Conservation (phyloP, 257 asterid genomes). For the Plantago elongata region DNA sequence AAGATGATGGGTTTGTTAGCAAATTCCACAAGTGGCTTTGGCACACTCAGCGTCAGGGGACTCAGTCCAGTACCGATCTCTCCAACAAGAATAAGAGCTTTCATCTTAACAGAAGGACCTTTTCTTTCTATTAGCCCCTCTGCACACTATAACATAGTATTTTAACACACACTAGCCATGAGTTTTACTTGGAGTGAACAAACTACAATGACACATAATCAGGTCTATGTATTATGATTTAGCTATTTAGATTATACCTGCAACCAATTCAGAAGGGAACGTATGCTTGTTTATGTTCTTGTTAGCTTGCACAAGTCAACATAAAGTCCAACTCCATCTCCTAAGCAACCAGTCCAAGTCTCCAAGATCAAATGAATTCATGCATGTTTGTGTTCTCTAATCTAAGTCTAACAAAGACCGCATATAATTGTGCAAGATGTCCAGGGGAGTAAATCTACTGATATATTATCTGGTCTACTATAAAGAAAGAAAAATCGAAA, state of each 20-base stretch:
- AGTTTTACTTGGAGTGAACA: too few relatives aligned
- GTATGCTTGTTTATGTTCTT: neutral
- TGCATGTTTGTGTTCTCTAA: neutral
- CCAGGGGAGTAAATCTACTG: neutral
- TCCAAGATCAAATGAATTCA: neutral
- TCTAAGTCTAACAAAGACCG: neutral
- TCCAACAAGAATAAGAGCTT: conserved; percentile 95
- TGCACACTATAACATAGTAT: neutral
- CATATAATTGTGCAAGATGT: neutral
- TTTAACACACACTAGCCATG: too few relatives aligned
- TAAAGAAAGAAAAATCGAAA: neutral
- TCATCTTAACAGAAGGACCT: conserved; percentile 36
- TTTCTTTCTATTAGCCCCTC: conserved; percentile 16
- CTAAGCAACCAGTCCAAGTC: neutral
- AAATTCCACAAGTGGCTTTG: conserved; percentile 92
- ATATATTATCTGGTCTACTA: neutral
- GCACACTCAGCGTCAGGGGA: conserved; percentile 83
- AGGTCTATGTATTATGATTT: too few relatives aligned
- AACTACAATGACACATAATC: too few relatives aligned
- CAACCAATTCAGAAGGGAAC: neutral
- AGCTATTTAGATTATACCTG: neutral
- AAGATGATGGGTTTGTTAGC: conserved; percentile 96
- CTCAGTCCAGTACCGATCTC: conserved; percentile 91
- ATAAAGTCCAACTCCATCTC: neutral
- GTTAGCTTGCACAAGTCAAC: neutral